phyloP scores from a whole-genome alignment of 208 protist genomes.

The Crithidia mellificae region DNA sequence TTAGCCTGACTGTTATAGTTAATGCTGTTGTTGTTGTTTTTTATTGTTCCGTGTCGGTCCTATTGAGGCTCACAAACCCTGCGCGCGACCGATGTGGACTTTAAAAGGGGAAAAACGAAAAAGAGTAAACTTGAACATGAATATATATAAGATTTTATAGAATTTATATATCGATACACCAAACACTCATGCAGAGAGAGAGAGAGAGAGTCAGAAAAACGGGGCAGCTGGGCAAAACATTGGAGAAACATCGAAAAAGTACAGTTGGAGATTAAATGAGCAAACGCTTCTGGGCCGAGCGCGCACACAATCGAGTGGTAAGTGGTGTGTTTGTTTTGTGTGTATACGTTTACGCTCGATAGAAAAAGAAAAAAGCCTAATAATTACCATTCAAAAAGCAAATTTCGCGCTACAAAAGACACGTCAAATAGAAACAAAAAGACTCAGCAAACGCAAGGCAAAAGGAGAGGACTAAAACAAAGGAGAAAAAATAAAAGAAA shows the following conservation, averaged over 20 bases:
- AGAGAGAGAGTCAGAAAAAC: background rate
- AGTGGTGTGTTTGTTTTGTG: background rate
- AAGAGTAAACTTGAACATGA: background rate
- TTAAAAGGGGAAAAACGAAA: slow-evolving; percentile 2
- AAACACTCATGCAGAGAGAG: background rate
- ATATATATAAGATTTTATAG: background rate
- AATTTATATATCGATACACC: slow-evolving; percentile 7
- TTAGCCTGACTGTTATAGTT: no score
- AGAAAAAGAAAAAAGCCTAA: background rate
- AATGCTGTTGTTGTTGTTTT: no score
- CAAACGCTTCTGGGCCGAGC: background rate
- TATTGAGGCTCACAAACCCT: background rate
- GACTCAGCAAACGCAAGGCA: no score
- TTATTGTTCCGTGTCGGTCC: background rate
- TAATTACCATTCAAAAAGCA: slow-evolving; percentile 4
- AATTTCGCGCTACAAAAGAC: no score
- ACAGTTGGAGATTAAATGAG: no score
- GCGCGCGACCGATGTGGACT: background rate
- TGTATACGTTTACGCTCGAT: background rate
- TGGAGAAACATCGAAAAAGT: no score
- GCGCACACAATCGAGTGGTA: background rate
- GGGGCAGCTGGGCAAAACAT: background rate
- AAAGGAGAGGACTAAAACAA: no score
- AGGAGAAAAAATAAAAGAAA: no score
- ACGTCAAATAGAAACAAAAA: no score